Base-by-base conservation (phyloP, 495 filamentous ascomycete species). In the Aspergillus homomorphus region DNA sequence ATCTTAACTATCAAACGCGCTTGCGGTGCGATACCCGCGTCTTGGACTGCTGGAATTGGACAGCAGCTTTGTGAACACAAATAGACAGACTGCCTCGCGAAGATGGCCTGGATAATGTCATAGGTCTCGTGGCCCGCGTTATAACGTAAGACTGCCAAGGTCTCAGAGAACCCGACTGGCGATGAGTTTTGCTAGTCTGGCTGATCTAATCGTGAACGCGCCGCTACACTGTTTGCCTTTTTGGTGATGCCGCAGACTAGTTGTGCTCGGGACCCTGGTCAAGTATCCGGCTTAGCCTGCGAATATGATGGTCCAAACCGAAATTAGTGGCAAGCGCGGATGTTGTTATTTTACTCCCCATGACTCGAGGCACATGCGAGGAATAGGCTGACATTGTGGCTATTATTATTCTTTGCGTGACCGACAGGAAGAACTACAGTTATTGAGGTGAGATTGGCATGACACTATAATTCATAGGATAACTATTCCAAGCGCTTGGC, bases 401-500 rank as follows among this genome's bases (percentile, higher is more conserved):
- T 38, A 38, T 38, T 12, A 38, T 2, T 7, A 12, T 14, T 38
- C 33, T 12, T 10, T 38, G 7, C 33, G 33, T 38, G 33, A 38
- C 33, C 4, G 15, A 14, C 33, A 38, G 33, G 12, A 2, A 38
- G 4, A 38, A 38, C 4, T 38, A 38, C 33, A 14, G 33, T 6
- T 9, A 14, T 28, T 38, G 33, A 38, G 15, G 33, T 38, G 33
- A 38, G 15, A 10, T 10, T 12, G 8, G 33, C 12, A 12, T 38
- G 12, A 38, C 33, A 38, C 10, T 7, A 12, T 12, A 12, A 38
- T 14, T 12, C 12, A 38, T 6, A 12, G 2, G 10, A 38, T 38
- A 38, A 2, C 10, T 41, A 73, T 62, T 81, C 76, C 49, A 84
- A 69, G 38, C 73, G 62, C 53, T 66, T 57, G 3, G 77, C 77